A percentile compares a stretch with the other conserved stretches of the same genome.
phyloP scores from a whole-genome alignment of 2,329 filamentous ascomycete genomes.

The Chaetothyriales sp. region DNA sequence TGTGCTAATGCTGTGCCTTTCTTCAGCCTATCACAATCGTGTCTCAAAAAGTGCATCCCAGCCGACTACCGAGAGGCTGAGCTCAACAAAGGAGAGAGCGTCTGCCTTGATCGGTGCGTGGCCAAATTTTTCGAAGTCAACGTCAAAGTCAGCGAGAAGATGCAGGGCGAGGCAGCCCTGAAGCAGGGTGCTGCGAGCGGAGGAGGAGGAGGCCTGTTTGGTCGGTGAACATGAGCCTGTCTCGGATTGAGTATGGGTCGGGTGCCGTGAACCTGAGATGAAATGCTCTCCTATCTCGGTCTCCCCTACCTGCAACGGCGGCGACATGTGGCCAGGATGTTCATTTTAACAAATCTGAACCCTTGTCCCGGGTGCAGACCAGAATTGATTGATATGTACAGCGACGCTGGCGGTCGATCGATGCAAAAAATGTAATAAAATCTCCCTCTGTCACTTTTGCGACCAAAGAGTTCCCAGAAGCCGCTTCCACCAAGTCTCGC shows the following conservation, averaged over 20 bases:
- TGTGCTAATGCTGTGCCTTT: background rate
- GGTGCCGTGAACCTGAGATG: background rate
- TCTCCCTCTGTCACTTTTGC: background rate
- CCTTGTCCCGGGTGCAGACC: background rate
- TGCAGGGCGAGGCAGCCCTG: constrained; percentile 70
- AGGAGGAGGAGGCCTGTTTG: constrained; percentile 34
- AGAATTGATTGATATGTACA: background rate
- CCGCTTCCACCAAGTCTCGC: background rate
- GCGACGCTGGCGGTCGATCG: background rate
- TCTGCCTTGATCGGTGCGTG: constrained; percentile 94
- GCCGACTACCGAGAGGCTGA: constrained; percentile 86
- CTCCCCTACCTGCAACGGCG: too few species aligned
- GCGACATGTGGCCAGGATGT: too few species aligned
- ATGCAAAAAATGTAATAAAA: background rate
- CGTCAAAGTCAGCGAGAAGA: constrained; percentile 91
- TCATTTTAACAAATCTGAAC: too few species aligned
- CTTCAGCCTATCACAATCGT: constrained; percentile 65
- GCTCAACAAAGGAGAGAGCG: constrained; percentile 96
- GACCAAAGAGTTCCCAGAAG: background rate
- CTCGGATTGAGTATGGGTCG: too few species aligned
- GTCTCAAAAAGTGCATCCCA: constrained; percentile 87
- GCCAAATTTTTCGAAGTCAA: constrained; percentile 98
- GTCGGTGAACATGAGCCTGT: constrained; percentile 23
- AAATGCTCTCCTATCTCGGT: too few species aligned
- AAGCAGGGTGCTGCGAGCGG: constrained; percentile 44